Conservation (phyloP, 768 basidiomycete species). For the Suillus spraguei region DNA sequence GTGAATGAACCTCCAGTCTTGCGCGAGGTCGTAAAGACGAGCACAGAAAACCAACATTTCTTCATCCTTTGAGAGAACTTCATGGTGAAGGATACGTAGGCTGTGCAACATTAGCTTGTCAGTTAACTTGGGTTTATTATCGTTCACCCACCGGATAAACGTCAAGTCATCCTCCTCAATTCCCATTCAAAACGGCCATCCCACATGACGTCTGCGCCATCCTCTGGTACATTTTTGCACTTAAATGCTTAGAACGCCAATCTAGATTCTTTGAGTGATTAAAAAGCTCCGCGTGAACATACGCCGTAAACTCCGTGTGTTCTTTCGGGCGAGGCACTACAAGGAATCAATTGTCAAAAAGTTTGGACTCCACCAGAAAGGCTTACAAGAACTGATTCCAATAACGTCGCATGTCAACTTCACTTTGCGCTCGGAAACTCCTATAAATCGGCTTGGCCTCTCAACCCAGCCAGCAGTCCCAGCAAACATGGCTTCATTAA, state of each 20-base stretch:
- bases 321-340: conserved; percentile 50
- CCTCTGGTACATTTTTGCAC: conserved; percentile 32
- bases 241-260: conserved; percentile 46
- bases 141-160: conserved; percentile 47
- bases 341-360: not conserved
- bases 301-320: conserved; percentile 40
- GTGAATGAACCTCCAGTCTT: conserved; percentile 51
- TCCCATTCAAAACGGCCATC: conserved; percentile 51
- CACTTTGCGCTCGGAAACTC: conserved; percentile 19
- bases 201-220: conserved; percentile 44
- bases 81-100: conserved; percentile 29
- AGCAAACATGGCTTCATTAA: conserved; percentile 66
- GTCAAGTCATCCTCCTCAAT: conserved; percentile 51
- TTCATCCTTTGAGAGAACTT: conserved; percentile 47
- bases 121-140: not conserved
- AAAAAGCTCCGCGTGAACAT: conserved; percentile 49
- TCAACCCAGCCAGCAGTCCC: conserved; percentile 58
- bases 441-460: conserved; percentile 42
- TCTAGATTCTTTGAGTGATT: conserved; percentile 40
- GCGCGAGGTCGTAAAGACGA: conserved; percentile 46
- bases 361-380: not conserved
- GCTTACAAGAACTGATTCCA: conserved; percentile 49
- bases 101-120: conserved; percentile 9
- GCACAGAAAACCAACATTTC: conserved; percentile 55
- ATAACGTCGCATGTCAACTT: conserved; percentile 38